A percentile compares a stretch with the other conserved stretches of the same genome.
phyloP scores from a whole-genome alignment of 2,329 filamentous ascomycete species.

The Phialocephala subalpina region DNA sequence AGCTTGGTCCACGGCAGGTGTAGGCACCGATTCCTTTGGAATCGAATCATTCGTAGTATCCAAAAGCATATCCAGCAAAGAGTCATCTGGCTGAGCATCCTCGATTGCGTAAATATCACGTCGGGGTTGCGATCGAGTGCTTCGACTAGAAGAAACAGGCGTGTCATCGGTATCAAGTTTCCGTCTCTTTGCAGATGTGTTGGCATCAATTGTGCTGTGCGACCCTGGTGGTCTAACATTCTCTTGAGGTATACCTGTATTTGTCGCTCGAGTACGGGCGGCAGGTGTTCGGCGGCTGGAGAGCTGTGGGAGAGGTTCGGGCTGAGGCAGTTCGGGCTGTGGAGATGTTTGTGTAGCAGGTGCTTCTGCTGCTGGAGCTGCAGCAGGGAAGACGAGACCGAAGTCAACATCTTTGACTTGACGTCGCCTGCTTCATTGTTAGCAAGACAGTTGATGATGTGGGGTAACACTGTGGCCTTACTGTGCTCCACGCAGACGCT shows the following conservation, averaged over 20 bases:
- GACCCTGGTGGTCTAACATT: conserved; percentile 14
- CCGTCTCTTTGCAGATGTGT: conserved; percentile 44
- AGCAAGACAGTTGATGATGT: conserved; percentile 15
- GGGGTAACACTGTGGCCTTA: conserved; percentile 46
- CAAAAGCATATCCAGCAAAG: conserved; percentile 4
- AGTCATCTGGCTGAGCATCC: conserved; percentile 24
- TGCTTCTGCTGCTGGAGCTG: conserved; percentile 21
- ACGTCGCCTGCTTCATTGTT: conserved; percentile 48
- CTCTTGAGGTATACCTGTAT: conserved; percentile 10
- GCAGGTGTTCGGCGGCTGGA: conserved; percentile 31
- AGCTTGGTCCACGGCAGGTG: conserved; percentile 2
- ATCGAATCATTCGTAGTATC: conserved; percentile 18
- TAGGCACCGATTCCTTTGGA: conserved; percentile 2
- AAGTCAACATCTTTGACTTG: conserved; percentile 69
- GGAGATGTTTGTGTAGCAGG: conserved; percentile 19
- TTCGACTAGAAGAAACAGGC: conserved; percentile 35
- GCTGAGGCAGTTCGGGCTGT: conserved; percentile 28
- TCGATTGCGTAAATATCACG: conserved; percentile 36
- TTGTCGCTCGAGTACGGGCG: neutral
- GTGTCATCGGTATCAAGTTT: conserved; percentile 41
- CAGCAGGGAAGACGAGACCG: conserved; percentile 56
- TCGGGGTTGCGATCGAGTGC: conserved; percentile 37
- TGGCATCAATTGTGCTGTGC: conserved; percentile 40
- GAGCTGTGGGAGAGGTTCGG: conserved; percentile 17
- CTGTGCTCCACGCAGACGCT: conserved; percentile 72